Evolutionary conservation across 2,329 filamentous ascomycete species (phyloP), one percentile per base, ranked within the genome.

Genomic region (Parafenestella ontariensis): DNA sequence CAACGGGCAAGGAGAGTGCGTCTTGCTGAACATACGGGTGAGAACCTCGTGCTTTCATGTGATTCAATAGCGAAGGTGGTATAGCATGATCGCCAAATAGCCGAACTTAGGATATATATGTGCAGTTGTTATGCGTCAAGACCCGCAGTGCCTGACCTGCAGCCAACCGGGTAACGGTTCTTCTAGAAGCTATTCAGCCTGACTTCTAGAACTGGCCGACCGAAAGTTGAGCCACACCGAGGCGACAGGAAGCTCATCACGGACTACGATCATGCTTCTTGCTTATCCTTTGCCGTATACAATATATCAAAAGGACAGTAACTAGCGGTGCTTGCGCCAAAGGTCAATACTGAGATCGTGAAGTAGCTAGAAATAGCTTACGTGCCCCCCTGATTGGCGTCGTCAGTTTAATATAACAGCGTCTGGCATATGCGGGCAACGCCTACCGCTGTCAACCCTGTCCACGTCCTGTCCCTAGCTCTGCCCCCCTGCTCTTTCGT

Each of bases 41-140:
- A n/a, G n/a, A n/a, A n/a, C n/a, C n/a, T 26, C 9, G 46, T 33
- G 41, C 57, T 65, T 65, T 64, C 71, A 73, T 72, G 68, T 72
- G 69, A 71, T 59, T 51, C 52, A 61, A 54, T 59, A 52, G 64
- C 61, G 59, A 64, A 52, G 42, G 49, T 47, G 52, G 54, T 67
- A 65, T 59, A 62, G 61, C 57, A 62, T 59, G 65, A 72, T 72
- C 67, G 64, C 62, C 69, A 72, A 69, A 70, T 72, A 72, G 63
- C 71, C 71, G 66, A 70, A 62, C 64, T 64, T 66, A 55, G 64
- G 61, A 52, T 34, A 44, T 70, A 70, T 66, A 71, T 67, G 56
- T 53, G 58, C 58, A 58, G 52, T 49, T 61, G 67, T 65, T 74
- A 72, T 71, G 64, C 58, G 57, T 58, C 54, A 51, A 61, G 59